A percentile compares a stretch with the other conserved stretches of the same genome.
These are phyloP conservation scores for Aspergillus terreus DNA, from an alignment of 2,329 filamentous ascomycete genomes.

Conservation along the genomic window DNA sequence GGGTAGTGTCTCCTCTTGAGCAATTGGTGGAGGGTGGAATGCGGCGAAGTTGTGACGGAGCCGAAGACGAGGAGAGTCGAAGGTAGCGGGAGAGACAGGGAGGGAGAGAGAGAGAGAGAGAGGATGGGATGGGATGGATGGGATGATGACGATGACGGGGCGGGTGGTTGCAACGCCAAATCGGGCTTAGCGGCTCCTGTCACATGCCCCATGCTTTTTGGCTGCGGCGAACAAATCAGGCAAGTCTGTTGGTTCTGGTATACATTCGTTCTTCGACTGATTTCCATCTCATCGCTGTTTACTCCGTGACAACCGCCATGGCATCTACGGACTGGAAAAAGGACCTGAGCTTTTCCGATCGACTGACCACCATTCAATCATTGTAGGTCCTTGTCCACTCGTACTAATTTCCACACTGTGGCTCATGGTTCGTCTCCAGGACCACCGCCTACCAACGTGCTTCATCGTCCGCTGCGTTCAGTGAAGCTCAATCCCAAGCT, in stretches of 20 bases:
- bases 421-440: slow-evolving; percentile 27
- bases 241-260: not conserved
- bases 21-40: slow-evolving; percentile 2
- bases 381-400: slow-evolving; percentile 47
- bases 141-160: slow-evolving; percentile 2
- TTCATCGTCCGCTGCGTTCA: slow-evolving; percentile 42
- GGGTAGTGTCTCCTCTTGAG: slow-evolving; percentile 3
- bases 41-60: not conserved
- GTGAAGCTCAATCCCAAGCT: slow-evolving; percentile 55
- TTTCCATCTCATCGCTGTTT: not conserved
- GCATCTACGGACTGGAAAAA: slow-evolving; percentile 46
- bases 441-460: slow-evolving; percentile 47
- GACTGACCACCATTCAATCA: slow-evolving; percentile 61
- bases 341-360: slow-evolving; percentile 54
- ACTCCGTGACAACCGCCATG: slow-evolving; percentile 35
- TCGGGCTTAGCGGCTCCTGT: not conserved
- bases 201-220: not conserved
- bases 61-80: not conserved
- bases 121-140: not conserved
- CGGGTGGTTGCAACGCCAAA: not conserved
- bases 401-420: not conserved
- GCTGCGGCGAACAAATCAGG: not conserved
- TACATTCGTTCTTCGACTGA: not conserved
- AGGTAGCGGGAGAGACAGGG: not conserved
- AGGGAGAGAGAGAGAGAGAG: not conserved